Evolutionary conservation across 2,329 filamentous ascomycete genomes (phyloP), one percentile per base, ranked within the genome.

Genomic region (Neophaeococcomyces mojaviensis): DNA sequence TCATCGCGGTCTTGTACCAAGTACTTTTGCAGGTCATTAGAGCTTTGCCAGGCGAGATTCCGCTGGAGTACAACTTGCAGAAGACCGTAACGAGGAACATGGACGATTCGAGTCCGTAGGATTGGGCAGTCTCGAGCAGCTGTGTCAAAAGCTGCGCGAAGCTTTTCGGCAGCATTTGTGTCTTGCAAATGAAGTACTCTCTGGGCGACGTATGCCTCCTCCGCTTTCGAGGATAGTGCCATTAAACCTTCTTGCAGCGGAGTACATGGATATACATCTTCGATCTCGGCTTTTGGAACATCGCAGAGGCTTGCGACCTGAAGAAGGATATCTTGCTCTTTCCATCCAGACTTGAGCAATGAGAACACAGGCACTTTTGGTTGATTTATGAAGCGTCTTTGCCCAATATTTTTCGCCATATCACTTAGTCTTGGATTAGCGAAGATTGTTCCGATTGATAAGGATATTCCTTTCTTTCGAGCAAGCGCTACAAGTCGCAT

Each of bases 171-270:
- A 46, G 74, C 62, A 4, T 71, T 53, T 3, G 59, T 46, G 3
- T 56, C 44, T 1, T 64, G 58, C 2, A 76, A 63, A 3, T 58
- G 57, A 40, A 71, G 65, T 0, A 69, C 56, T 31, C 69, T 67
- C 40, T 71, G 68, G 5, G 69, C 70, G 30, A 74, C 64, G 48
- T 76, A 76, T 3, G 71, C 68, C 12, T 70, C 70, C 10, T 60
- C 56, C 35, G 71, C 64, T 52, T 70, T 69, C 19, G 68, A 60
- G 0, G 70, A 72, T n/a, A 74, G 61, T 1, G 71, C 68, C 41
- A 74, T 40, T 2, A 71, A 58, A 7, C 66, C 66, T 52, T 70
- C 68, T 52, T 71, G 68, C 0, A 69, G 60, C 3, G 68, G 60
- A 38, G 64, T 70, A 53, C 66, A 68, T 3, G 68, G 68, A 44